phyloP scores from a whole-genome alignment of 2,329 filamentous ascomycete genomes.

The Aspergillus versicolor region DNA sequence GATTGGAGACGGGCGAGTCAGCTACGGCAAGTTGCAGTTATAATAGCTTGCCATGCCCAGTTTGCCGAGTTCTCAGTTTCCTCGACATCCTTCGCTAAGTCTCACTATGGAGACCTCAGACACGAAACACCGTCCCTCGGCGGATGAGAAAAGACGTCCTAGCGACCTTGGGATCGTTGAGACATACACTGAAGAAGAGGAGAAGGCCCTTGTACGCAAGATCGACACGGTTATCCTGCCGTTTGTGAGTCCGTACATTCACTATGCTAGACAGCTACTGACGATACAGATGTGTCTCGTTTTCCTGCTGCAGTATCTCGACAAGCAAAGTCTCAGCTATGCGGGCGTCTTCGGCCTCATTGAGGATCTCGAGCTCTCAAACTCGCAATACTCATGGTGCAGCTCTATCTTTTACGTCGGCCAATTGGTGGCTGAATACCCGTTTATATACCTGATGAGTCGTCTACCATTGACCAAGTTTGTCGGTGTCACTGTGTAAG shows the following conservation, averaged over 20 bases:
- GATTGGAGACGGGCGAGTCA: background rate
- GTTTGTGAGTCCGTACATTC: background rate
- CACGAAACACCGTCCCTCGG: background rate
- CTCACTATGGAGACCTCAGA: background rate
- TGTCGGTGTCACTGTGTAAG: conserved; percentile 40
- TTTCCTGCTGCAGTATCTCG: conserved; percentile 48
- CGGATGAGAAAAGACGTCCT: background rate
- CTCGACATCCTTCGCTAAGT: background rate
- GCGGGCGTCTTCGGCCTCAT: conserved; percentile 46
- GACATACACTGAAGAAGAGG: background rate
- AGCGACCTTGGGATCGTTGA: background rate
- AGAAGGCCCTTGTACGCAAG: conserved; percentile 1
- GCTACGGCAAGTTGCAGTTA: background rate
- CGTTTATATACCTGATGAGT: conserved; percentile 54
- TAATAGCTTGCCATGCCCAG: background rate
- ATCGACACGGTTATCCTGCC: conserved; percentile 1
- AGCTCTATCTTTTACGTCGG: conserved; percentile 38
- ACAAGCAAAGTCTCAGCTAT: conserved; percentile 50
- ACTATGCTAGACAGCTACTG: background rate
- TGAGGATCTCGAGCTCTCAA: conserved; percentile 46
- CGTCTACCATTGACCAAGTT: conserved; percentile 51
- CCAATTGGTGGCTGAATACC: conserved; percentile 50
- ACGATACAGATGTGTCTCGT: conserved; percentile 39
- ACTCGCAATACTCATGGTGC: conserved; percentile 51
- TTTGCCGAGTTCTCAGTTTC: too few species aligned